Percentiles rank a stretch among this genome's conserved stretches.
Evolutionary conservation across 495 filamentous ascomycete species (phyloP).

Genomic region (Terfezia claveryi): DNA sequence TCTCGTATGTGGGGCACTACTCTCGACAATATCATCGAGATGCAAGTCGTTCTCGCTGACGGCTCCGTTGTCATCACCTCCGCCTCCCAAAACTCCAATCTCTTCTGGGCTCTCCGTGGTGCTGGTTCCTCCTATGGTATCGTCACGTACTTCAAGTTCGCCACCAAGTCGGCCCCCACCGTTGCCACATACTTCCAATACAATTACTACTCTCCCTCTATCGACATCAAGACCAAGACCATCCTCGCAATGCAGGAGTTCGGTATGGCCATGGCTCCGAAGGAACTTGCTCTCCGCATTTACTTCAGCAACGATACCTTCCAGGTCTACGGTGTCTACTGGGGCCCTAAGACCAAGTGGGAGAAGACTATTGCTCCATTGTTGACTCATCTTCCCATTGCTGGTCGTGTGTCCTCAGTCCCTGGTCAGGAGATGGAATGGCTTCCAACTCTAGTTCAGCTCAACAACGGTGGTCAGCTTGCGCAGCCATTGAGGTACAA

Average conservation of each 20-base stretch:
- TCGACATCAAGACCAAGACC: conserved; percentile 21
- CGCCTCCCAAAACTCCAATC: conserved; percentile 22
- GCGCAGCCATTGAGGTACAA: conserved; percentile 14
- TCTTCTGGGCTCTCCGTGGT: conserved; percentile 37
- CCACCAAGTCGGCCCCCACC: conserved; percentile 34
- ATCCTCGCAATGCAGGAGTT: conserved; percentile 30
- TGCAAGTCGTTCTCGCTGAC: conserved; percentile 44
- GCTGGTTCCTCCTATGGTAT: conserved; percentile 42
- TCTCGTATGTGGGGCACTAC: conserved; percentile 42
- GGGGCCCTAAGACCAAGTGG: conserved; percentile 18
- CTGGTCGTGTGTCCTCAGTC: conserved; percentile 19
- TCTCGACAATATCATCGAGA: conserved; percentile 37
- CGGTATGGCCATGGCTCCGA: conserved; percentile 29
- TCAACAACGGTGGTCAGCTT: conserved; percentile 18
- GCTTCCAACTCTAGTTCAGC: conserved; percentile 13
- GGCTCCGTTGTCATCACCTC: conserved; percentile 27
- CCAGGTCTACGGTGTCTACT: conserved; percentile 21
- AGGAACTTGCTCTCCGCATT: conserved; percentile 30
- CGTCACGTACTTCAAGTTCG: conserved; percentile 39
- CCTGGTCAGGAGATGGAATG: conserved; percentile 14
- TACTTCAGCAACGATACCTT: conserved; percentile 26
- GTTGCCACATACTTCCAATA: conserved; percentile 31
- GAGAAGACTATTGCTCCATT: conserved; percentile 25
- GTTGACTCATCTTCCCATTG: conserved; percentile 19
- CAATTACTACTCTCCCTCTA: conserved; percentile 24